These are phyloP conservation scores for Zizania latifolia DNA, from an alignment of 176 grass and related monocot genomes.

Conservation along the genomic window DNA sequence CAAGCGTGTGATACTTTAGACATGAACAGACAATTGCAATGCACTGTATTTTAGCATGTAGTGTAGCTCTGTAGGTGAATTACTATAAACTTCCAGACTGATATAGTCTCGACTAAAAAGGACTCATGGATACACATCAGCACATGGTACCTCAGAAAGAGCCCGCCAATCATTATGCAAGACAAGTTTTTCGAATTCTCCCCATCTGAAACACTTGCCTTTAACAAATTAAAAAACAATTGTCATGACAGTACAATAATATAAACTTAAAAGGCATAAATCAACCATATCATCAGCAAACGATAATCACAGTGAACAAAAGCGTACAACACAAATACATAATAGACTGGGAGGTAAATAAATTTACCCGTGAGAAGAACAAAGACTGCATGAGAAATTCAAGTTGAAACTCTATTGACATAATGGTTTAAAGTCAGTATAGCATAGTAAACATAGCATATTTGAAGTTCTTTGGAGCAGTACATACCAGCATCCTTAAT, in stretches of 20 bases:
- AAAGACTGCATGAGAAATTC: constrained; percentile 95
- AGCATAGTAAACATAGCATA: too few species aligned
- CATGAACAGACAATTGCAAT: background rate
- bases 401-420: constrained; percentile 82
- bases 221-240: constrained; percentile 22
- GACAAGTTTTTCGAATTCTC: constrained; percentile 78
- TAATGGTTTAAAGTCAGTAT: too few species aligned
- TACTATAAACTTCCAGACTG: constrained; percentile 8
- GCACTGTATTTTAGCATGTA: background rate
- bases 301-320: too few species aligned
- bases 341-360: background rate
- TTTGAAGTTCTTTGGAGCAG: too few species aligned
- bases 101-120: constrained; percentile 2
- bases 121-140: constrained; percentile 17
- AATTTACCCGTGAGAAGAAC: constrained; percentile 86
- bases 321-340: too few species aligned
- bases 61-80: constrained; percentile 20
- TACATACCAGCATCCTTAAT: too few species aligned
- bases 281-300: constrained; percentile 24
- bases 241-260: background rate
- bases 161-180: constrained; percentile 74
- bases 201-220: constrained; percentile 81
- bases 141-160: constrained; percentile 99
- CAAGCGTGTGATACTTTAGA: background rate
- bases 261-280: background rate